Evolutionary conservation across 768 basidiomycete species (phyloP), one percentile per base, ranked within the genome.

Genomic region (Amyloporia xantha): DNA sequence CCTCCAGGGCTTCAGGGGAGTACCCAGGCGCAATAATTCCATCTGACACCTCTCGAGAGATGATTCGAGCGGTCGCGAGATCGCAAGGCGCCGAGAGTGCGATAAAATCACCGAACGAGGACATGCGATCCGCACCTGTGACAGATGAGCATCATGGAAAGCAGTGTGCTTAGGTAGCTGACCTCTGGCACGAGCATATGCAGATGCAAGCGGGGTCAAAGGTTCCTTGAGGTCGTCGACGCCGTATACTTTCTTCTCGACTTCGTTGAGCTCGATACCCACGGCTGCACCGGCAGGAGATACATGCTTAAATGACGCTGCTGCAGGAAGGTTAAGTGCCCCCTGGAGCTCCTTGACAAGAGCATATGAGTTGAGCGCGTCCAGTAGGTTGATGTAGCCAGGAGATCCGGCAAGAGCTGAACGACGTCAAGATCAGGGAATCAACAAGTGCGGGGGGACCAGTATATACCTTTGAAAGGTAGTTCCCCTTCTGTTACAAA

Each of bases 251-350:
- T 87, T 83, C 62, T 93, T 91, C 68, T 97, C 94, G 0, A 74
- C 77, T 24, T 88, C 84, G 56, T 82, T 76, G 38, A 99, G 76
- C 61, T 79, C 79, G 48, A 96, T 65, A 20, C 93, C 95, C 11
- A 97, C 90, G 23, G 94, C 96, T 5, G 90, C 93, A 44, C 96
- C 96, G 1, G 96, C 96, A 10, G 96, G 96, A 15, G 95, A 98
- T 51, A 99, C 96, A 62, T 99, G 96, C 71, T 99, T 99, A 83
- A 98, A 99, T 1, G 94, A 97, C 0, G 96, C 95, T 11, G 96
- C 95, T 12, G 96, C 96, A 15, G 96, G 94, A 40, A 98, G 81
- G 28, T 73, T 68, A 49, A 98, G 79, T 0, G 90, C 90, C 50
- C 81, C 88, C 40, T 91, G 83, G 2, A 99, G 79, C 64, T 99